Conservation (phyloP, 768 basidiomycete genomes). For the Rhodotorula taiwanensis region DNA sequence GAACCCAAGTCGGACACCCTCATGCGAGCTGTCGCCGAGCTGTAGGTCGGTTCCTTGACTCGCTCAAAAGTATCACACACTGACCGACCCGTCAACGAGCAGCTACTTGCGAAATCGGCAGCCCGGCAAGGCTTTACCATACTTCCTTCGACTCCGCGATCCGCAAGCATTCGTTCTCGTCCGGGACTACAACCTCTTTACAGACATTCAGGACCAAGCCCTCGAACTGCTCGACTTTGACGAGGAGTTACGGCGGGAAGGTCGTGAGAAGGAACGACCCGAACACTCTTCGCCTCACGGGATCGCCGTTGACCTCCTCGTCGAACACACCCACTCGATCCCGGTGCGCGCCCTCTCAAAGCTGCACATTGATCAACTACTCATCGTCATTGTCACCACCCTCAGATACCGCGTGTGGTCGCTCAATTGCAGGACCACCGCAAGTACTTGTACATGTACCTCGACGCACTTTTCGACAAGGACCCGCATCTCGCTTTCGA, state of each 20-base stretch:
- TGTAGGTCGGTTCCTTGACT: conserved; percentile 51
- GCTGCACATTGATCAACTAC: neutral
- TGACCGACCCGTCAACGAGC: neutral
- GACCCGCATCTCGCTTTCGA: conserved; percentile 71
- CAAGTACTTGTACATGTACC: conserved; percentile 81
- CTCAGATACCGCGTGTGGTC: conserved; percentile 76
- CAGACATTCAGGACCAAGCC: conserved; percentile 89
- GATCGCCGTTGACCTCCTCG: conserved; percentile 75
- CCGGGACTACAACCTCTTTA: conserved; percentile 84
- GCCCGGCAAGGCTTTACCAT: conserved; percentile 87
- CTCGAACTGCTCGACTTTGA: conserved; percentile 90
- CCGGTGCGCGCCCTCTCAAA: conserved; percentile 56
- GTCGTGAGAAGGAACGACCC: conserved; percentile 36
- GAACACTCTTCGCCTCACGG: conserved; percentile 49
- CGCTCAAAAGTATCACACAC: neutral
- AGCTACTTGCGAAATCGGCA: conserved; percentile 84
- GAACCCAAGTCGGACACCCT: conserved; percentile 56
- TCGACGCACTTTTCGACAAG: conserved; percentile 80
- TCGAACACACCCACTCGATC: conserved; percentile 92
- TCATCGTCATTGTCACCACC: too few relatives aligned
- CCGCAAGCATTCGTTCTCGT: conserved; percentile 93
- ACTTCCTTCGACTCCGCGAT: conserved; percentile 73
- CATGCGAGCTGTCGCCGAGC: conserved; percentile 90
- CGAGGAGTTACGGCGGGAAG: conserved; percentile 66
- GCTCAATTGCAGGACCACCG: conserved; percentile 70